Base-by-base conservation (phyloP, 2,329 filamentous ascomycete genomes). In the Samsoniella hepiali region DNA sequence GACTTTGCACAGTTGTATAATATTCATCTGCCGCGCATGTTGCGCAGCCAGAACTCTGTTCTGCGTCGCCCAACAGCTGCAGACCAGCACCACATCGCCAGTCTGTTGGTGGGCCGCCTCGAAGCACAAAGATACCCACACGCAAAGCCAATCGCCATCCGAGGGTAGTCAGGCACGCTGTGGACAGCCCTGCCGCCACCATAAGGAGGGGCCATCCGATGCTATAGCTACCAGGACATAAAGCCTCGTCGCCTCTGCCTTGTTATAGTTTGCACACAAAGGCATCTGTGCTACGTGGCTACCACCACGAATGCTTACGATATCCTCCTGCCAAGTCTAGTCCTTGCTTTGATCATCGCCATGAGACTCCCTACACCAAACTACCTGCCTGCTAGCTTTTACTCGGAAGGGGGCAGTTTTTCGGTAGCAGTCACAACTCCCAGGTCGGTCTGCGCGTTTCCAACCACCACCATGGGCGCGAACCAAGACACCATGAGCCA, bases 291-390 rank as follows among this genome's bases (percentile, higher is more conserved):
- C 6, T 11, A 36, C 38, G 32, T 40, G 34, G 40, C 15, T 57
- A 40, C 55, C n/a, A 31, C 29, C 29, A 22, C 22, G 5, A 15
- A 29, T 40, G 7, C 11, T 22, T 36, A 10, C 22, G 27, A 27
- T 3, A 10, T 32, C 27, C 40, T 22, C 9, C 11, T 6, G 3
- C 32, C 17, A 22, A 44, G 22, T 11, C 11, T 29, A 29, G 10
- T n/a, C 22, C n/a, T 22, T 11, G 51, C 34, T 15, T 9, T 3
- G 45, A 22, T n/a, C n/a, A n/a, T 29, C 31, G 55, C 32, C 55
- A 57, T 57, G 55, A 57, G 55, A 45, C 55, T 57, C 17, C 40
- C 55, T 45, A 57, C 38, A 34, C 55, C 55, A 32, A 57, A 57
- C 34, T 45, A 57, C n/a, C 42, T 57, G 29, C 40, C 55, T 15